Evolutionary conservation across 257 asterid species (phyloP), one percentile per base, ranked within the genome.

Genomic region (Solanum appendiculatum): DNA sequence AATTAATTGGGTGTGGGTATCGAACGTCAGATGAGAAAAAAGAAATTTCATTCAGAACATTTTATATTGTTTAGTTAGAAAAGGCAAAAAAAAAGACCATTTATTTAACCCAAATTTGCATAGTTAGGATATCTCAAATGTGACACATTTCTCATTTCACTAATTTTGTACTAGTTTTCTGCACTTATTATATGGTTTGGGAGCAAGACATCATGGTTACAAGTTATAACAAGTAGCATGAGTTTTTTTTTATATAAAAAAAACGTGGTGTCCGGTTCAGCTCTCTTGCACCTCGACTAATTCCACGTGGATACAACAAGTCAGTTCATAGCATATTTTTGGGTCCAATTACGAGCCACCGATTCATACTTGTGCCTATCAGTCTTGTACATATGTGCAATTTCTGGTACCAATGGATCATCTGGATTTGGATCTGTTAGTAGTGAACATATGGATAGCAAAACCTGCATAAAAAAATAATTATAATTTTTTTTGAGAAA

Each of bases 361-460:
- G 83, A 25, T 44, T 86, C 87, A 86, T 86, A 72, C 29, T 86
- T 72, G 14, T 25, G 11, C 69, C 56, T 33, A 31, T 72, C 87
- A 72, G 72, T 46, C 27, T 86, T 86, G 73, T 85, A 85, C 73
- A 86, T 46, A 51, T 86, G 87, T 11, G 84, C 87, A 85, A 85
- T 85, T 46, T 85, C 87, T 85, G 87, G 83, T 5, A 69, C 83
- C 29, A 85, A 23, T 29, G 87, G 87, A 68, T 85, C 87, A 68
- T 85, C 87, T 64, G 87, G 87, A 85, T 85, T 85, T 37, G 87
- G 87, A 54, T 85, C 83, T 12, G 87, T 85, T 51, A 84, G 20
- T 6, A 84, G n/a, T 84, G 78, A 84, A 63, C 86, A 84, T 23
- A 84, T 60, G 25, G 86, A 85, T 13, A 85, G 87, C 68, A 85